Evolutionary conservation across 352 stramenopile species (phyloP).

Genomic region (Pythium brachiatum): DNA sequence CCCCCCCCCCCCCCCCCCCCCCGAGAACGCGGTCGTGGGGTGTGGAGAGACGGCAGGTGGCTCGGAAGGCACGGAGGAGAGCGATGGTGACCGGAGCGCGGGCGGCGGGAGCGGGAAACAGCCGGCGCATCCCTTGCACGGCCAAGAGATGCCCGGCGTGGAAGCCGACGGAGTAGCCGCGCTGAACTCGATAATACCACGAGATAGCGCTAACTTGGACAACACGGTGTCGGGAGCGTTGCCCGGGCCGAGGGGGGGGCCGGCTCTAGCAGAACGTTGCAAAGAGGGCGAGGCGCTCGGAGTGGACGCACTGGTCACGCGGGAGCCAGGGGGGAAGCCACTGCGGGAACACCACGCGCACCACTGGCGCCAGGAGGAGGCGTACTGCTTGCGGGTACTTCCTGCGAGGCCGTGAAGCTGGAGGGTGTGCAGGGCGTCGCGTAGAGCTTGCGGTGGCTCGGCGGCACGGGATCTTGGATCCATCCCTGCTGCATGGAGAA

Average conservation of each 20-base stretch:
- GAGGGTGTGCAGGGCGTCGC: background rate
- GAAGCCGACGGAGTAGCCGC: conserved; percentile 19
- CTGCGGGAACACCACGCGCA: background rate
- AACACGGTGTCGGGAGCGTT: conserved; percentile 26
- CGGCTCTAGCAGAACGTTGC: conserved; percentile 5
- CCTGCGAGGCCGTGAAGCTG: background rate
- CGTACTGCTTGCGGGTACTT: background rate
- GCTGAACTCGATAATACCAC: conserved; percentile 26
- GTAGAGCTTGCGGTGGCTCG: background rate
- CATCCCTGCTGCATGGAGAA: background rate
- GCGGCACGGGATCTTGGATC: background rate
- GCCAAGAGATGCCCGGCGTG: conserved; percentile 22
- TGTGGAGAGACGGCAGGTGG: too few species aligned
- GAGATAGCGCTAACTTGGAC: conserved; percentile 25
- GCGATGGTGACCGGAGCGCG: conserved; percentile 19
- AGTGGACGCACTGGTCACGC: background rate
- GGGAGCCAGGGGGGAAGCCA: background rate
- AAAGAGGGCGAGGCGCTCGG: conserved; percentile 8
- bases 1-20: too few species aligned
- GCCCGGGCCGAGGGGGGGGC: background rate
- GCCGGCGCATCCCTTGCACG: conserved; percentile 16
- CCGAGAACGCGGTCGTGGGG: too few species aligned
- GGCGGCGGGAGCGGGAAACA: conserved; percentile 1
- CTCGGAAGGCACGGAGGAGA: conserved; percentile 18
- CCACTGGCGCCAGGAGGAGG: conserved; percentile 1